These are phyloP conservation scores for Magnolia officinalis DNA, from an alignment of 164 flowering plant genomes.

Conservation along the genomic window DNA sequence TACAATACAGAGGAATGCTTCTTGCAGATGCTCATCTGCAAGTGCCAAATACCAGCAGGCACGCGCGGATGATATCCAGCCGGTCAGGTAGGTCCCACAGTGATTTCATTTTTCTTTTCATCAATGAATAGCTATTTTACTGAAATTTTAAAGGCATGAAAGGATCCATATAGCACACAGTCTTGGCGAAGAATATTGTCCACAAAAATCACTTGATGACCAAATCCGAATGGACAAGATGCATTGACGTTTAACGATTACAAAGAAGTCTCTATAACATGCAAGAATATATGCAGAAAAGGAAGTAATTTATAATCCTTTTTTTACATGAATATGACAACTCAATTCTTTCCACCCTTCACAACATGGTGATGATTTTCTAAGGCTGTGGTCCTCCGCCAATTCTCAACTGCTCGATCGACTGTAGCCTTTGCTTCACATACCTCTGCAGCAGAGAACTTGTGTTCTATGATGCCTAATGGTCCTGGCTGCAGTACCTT, in stretches of 20 bases:
- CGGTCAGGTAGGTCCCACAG: too few species aligned
- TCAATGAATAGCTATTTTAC: too few species aligned
- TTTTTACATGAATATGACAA: conserved; percentile 39
- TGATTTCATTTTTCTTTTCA: too few species aligned
- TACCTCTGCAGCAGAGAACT: conserved; percentile 72
- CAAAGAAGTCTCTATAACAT: not conserved
- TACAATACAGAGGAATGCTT: too few species aligned
- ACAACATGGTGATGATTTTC: conserved; percentile 24
- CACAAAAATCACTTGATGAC: too few species aligned
- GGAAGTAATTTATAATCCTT: conserved; percentile 12
- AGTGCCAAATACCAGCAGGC: too few species aligned
- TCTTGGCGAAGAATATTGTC: not conserved
- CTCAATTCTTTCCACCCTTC: conserved; percentile 17
- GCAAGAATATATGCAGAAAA: not conserved
- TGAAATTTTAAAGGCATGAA: not conserved
- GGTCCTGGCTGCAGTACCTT: conserved; percentile 91
- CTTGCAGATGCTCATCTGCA: too few species aligned
- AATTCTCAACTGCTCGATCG: conserved; percentile 54
- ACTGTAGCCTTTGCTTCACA: conserved; percentile 56
- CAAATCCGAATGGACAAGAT: not conserved
- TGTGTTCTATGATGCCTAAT: conserved; percentile 81
- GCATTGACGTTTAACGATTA: not conserved
- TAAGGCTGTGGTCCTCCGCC: conserved; percentile 52
- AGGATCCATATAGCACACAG: not conserved
- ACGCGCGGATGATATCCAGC: too few species aligned